Percentiles rank a stretch among this genome's conserved stretches.
phyloP scores from a whole-genome alignment of 1,139 yeast genomes.

The Zygotorulaspora mrakii region DNA sequence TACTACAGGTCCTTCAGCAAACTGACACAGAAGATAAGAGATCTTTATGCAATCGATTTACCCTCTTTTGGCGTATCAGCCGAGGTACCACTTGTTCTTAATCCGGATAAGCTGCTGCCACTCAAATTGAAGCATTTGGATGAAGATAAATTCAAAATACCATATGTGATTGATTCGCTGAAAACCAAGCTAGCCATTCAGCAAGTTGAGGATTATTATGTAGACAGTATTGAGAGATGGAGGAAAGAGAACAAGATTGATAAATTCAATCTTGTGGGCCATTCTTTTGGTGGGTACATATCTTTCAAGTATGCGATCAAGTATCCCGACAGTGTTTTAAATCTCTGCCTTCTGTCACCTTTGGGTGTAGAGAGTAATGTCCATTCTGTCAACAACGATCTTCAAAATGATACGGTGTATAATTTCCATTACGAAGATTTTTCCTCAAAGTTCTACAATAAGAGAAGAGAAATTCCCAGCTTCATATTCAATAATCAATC shows the following conservation, averaged over 20 bases:
- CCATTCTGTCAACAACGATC: conserved; percentile 51
- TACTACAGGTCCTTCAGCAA: conserved; percentile 71
- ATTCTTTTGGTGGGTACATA: conserved; percentile 89
- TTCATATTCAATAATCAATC: conserved; percentile 38
- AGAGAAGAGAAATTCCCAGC: conserved; percentile 28
- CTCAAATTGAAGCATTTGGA: conserved; percentile 14
- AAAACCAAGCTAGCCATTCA: conserved; percentile 20
- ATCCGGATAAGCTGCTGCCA: conserved; percentile 11
- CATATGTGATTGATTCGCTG: conserved; percentile 16
- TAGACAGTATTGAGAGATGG: conserved; percentile 85
- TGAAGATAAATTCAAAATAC: conserved; percentile 14
- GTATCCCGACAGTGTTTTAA: conserved; percentile 63
- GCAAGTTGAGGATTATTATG: conserved; percentile 66
- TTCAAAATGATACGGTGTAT: conserved; percentile 17
- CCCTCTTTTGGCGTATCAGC: conserved; percentile 64
- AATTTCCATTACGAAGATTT: conserved; percentile 22
- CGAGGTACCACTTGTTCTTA: conserved; percentile 19
- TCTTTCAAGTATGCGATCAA: conserved; percentile 73
- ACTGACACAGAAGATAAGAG: conserved; percentile 43
- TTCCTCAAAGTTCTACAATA: conserved; percentile 25
- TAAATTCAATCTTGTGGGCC: conserved; percentile 75
- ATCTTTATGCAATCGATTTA: conserved; percentile 72
- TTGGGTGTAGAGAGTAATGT: conserved; percentile 83
- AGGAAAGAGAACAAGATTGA: conserved; percentile 52
- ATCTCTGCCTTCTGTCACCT: conserved; percentile 75